Conservation (phyloP, 345 rosid genomes). For the Salix exigua region DNA sequence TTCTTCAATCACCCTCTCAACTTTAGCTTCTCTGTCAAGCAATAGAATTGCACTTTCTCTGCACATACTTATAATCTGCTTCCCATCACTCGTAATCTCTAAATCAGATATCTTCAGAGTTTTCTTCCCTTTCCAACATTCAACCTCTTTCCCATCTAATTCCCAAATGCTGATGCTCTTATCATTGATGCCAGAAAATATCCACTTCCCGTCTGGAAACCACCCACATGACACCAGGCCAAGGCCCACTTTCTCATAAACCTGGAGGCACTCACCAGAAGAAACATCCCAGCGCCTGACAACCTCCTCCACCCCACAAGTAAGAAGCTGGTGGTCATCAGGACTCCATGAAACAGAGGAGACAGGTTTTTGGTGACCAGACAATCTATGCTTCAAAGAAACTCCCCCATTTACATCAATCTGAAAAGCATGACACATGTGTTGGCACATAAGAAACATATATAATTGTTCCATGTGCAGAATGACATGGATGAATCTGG, state of each 20-base stretch:
- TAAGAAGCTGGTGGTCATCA: constrained; percentile 56
- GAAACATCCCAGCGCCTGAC: constrained; percentile 59
- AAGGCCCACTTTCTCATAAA: constrained; percentile 47
- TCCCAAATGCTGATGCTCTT: constrained; percentile 68
- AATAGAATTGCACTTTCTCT: constrained; percentile 48
- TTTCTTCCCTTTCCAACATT: constrained; percentile 65
- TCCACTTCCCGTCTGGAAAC: constrained; percentile 50
- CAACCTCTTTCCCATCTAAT: constrained; percentile 60
- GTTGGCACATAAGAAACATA: neutral
- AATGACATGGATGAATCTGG: neutral
- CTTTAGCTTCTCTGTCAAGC: constrained; percentile 50
- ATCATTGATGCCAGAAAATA: constrained; percentile 56
- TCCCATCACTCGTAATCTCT: constrained; percentile 63
- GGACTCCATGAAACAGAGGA: constrained; percentile 60
- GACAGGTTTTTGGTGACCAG: constrained; percentile 55
- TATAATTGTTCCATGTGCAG: neutral
- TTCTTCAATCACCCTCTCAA: constrained; percentile 59
- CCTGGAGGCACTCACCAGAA: constrained; percentile 54
- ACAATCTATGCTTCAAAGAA: constrained; percentile 45
- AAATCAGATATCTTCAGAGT: constrained; percentile 58
- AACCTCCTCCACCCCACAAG: constrained; percentile 66
- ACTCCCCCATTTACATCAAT: constrained; percentile 40
- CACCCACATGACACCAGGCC: constrained; percentile 71
- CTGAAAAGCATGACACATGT: constrained; percentile 24
- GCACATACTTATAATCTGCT: constrained; percentile 53